A percentile compares a stretch with the other conserved stretches of the same genome.
Evolutionary conservation across 2,329 filamentous ascomycete genomes (phyloP).

Genomic region (Ampelomyces quisqualis): DNA sequence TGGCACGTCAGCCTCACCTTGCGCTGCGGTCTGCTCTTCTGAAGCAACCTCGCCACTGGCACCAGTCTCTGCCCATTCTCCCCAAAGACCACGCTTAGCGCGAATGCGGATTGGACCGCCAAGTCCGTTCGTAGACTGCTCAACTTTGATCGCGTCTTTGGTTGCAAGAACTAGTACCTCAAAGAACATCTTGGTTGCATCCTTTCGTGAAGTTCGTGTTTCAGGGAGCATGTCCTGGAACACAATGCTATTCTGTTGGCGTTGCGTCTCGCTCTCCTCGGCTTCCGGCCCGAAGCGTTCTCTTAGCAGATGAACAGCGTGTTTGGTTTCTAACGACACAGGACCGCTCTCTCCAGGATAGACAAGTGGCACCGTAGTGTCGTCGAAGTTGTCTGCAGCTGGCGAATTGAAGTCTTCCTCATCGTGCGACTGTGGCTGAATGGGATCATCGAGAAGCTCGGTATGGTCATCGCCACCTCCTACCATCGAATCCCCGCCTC

Average conservation of each 20-base stretch:
- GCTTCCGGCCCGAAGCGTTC: slow-evolving; percentile 79
- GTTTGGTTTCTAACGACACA: slow-evolving; percentile 87
- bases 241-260: slow-evolving; percentile 73
- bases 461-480: slow-evolving; percentile 29
- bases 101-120: slow-evolving; percentile 80
- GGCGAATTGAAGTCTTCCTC: slow-evolving; percentile 44
- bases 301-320: slow-evolving; percentile 90
- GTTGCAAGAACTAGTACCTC: slow-evolving; percentile 93
- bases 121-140: slow-evolving; percentile 70
- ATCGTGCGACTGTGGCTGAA: slow-evolving; percentile 32
- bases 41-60: slow-evolving; percentile 31
- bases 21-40: slow-evolving; percentile 21
- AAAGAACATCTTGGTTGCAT: slow-evolving; percentile 99
- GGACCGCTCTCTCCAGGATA: slow-evolving; percentile 83
- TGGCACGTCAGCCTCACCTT: slow-evolving; percentile 19
- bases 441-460: slow-evolving; percentile 32
- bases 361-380: slow-evolving; percentile 71
- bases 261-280: slow-evolving; percentile 65
- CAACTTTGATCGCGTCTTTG: slow-evolving; percentile 96
- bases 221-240: slow-evolving; percentile 93
- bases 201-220: slow-evolving; percentile 74
- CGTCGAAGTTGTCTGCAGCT: slow-evolving; percentile 66
- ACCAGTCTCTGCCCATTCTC: slow-evolving; percentile 80
- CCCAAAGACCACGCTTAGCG: slow-evolving; percentile 95
- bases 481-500: slow-evolving; percentile 37